phyloP scores from a whole-genome alignment of 352 stramenopile species.

The Globisporangium abappressorium region DNA sequence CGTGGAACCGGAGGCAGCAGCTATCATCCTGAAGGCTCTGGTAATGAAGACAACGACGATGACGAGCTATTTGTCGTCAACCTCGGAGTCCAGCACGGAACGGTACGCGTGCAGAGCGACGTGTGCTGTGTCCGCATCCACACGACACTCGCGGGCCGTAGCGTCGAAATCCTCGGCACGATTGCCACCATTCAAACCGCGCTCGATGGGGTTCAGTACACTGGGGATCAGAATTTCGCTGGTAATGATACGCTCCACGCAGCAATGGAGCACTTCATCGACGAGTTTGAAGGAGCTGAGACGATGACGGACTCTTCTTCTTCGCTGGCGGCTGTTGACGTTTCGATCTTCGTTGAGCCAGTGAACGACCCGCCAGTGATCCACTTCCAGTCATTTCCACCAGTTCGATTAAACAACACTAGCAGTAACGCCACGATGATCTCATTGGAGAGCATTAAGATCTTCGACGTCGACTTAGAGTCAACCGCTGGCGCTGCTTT shows the following conservation, averaged over 20 bases:
- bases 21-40: neutral
- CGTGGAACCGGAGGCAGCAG: neutral
- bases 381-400: neutral
- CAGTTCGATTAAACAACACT: neutral
- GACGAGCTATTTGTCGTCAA: slow-evolving; percentile 8
- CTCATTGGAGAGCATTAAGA: slow-evolving; percentile 9
- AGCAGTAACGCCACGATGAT: neutral
- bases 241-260: slow-evolving; percentile 14
- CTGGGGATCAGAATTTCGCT: slow-evolving; percentile 17
- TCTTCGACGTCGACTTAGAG: slow-evolving; percentile 7
- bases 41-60: neutral
- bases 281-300: neutral
- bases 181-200: slow-evolving; percentile 6
- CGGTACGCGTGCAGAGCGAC: neutral
- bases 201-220: slow-evolving; percentile 18
- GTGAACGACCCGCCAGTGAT: slow-evolving; percentile 17
- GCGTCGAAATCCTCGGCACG: slow-evolving; percentile 9
- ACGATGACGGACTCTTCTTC: neutral
- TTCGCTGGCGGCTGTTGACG: neutral
- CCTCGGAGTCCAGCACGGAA: slow-evolving; percentile 6
- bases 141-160: neutral
- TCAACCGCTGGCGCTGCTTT: neutral
- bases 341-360: slow-evolving; percentile 2
- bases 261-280: neutral
- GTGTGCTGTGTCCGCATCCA: slow-evolving; percentile 18